Percentiles rank a stretch among this genome's conserved stretches.
These are phyloP conservation scores for Coriolopsis trogii DNA, from an alignment of 1,284 basidiomycete species.

Conservation along the genomic window DNA sequence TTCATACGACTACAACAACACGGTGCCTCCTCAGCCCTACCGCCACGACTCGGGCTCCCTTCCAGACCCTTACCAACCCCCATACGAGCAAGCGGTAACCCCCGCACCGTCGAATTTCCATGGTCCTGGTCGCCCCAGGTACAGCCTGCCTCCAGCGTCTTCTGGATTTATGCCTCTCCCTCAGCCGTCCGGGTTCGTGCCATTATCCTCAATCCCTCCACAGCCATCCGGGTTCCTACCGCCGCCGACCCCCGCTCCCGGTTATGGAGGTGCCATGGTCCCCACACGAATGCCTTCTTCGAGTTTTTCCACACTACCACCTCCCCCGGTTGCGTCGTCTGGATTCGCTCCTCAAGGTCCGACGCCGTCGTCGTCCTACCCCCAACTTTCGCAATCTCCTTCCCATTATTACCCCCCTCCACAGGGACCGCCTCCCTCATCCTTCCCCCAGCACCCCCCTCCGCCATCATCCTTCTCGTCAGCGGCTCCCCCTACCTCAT, in stretches of 20 bases:
- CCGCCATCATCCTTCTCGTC: slow-evolving; percentile 15
- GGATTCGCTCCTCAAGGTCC: slow-evolving; percentile 25
- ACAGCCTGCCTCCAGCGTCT: slow-evolving; percentile 64
- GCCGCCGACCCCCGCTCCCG: slow-evolving; percentile 35
- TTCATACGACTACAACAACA: slow-evolving; percentile 35
- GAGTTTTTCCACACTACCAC: slow-evolving; percentile 26
- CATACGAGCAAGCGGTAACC: slow-evolving; percentile 50
- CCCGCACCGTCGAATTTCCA: slow-evolving; percentile 39
- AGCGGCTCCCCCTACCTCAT: slow-evolving; percentile 17
- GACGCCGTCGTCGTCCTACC: slow-evolving; percentile 23
- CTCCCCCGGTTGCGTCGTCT: slow-evolving; percentile 25
- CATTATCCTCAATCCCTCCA: slow-evolving; percentile 41
- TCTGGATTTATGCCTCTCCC: slow-evolving; percentile 62
- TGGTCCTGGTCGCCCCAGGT: slow-evolving; percentile 49
- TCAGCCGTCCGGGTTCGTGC: slow-evolving; percentile 35
- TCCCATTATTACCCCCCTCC: slow-evolving; percentile 28
- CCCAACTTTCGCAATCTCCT: slow-evolving; percentile 15
- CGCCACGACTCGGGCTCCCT: slow-evolving; percentile 37
- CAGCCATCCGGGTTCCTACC: slow-evolving; percentile 51
- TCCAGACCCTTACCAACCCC: slow-evolving; percentile 48
- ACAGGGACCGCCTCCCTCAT: slow-evolving; percentile 26
- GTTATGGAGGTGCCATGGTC: slow-evolving; percentile 29
- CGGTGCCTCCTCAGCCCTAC: slow-evolving; percentile 37
- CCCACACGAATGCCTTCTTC: slow-evolving; percentile 41
- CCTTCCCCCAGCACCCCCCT: slow-evolving; percentile 12